phyloP scores from a whole-genome alignment of 306 rosid genomes.

The Glycine tomentella region DNA sequence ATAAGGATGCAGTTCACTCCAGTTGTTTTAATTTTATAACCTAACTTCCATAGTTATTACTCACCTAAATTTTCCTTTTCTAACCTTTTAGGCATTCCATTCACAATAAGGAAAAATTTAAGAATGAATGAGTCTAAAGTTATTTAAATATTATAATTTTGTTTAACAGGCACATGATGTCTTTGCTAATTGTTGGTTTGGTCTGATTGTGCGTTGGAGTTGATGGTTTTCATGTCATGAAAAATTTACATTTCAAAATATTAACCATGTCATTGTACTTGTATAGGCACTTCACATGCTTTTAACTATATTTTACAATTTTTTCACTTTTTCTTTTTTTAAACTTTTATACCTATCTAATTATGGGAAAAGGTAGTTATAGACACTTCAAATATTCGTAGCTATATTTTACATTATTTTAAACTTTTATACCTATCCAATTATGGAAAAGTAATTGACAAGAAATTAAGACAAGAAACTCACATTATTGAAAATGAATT shows the following conservation, averaged over 20 bases:
- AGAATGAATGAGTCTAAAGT: neutral
- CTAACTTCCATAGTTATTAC: neutral
- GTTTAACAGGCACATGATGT: neutral
- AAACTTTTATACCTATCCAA: neutral
- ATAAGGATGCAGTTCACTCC: neutral
- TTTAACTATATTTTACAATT: neutral
- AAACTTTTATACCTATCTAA: neutral
- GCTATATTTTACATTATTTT: neutral
- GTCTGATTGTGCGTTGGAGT: neutral
- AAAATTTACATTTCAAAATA: neutral
- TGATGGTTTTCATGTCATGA: neutral
- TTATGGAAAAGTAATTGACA: neutral
- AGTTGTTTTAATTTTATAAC: neutral
- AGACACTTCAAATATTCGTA: neutral
- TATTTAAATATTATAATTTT: slow-evolving; percentile 1
- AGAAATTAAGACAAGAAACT: too few species aligned
- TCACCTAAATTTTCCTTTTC: neutral
- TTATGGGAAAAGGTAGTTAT: neutral
- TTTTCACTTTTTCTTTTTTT: neutral
- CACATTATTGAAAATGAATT: neutral
- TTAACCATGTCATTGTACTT: neutral
- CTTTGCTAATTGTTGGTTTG: neutral
- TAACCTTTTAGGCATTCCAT: neutral
- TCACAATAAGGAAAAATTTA: neutral
- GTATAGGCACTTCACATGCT: neutral